Evolutionary conservation across 192 early-diverging fungal genomes (phyloP), one percentile per base, ranked within the genome.

Genomic region (Dissophora globulifera): DNA sequence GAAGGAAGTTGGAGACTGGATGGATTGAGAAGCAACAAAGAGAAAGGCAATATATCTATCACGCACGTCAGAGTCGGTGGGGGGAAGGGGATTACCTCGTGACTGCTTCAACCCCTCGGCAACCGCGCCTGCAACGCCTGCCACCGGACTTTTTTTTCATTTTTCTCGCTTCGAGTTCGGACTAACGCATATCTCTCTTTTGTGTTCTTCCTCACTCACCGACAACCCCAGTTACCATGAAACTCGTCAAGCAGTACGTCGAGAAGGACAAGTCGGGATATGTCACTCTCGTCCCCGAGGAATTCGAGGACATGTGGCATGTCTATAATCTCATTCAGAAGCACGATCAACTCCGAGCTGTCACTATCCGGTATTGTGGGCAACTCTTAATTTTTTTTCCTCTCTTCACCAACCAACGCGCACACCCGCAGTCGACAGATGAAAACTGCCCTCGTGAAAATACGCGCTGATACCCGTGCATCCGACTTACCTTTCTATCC

Each of bases 271-370:
- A 58, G 23, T 93, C 92, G 26, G 97, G 97, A 32, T 88, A 64
- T 58, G 89, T 98, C 26, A 92, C 87, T 3, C 83, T 99, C 42
- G 83, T 86, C 38, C 91, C 96, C 1, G 94, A 98, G 68, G 93
- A 98, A 63, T 78, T 89, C 50, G 96, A 99, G 62, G 98, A 99
- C 80, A 95, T 99, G 93, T 99, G 98, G 96, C 95, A 96, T 81
- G 86, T 92, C 32, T 96, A 96, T 82, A 94, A 92, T 72, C 85
- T 93, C 29, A 90, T 99, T 54, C 82, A 89, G 29, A 84, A 89
- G 60, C 92, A 91, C 54, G 98, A 99, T 87, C 82, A 84, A 58
- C 86, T 99, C 47, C 85, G 91, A 69, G 93, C 94, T 12, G 88
- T 93, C 10, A 96, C 96, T 16, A 86, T 97, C 65, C 78, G 93